Percentiles rank a stretch among this genome's conserved stretches.
Conservation (phyloP, 305 asterid genomes). For the Fraxinus platypoda region DNA sequence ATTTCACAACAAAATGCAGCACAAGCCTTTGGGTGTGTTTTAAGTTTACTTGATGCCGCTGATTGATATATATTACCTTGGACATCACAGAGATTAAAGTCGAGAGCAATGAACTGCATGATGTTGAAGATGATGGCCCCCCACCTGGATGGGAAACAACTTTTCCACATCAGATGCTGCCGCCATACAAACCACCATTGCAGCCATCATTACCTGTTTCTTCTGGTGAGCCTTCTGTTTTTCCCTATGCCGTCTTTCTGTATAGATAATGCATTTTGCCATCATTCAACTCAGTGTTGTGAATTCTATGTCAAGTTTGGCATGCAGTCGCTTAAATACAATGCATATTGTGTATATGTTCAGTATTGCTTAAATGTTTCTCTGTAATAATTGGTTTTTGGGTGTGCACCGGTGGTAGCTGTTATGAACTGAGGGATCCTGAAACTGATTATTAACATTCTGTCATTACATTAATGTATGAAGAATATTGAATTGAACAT, state of each 20-base stretch:
- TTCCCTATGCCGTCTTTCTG: background rate
- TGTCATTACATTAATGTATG: background rate
- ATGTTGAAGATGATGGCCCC: slow-evolving; percentile 57
- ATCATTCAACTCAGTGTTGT: background rate
- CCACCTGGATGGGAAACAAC: slow-evolving; percentile 74
- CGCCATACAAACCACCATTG: slow-evolving; percentile 35
- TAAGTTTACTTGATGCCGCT: slow-evolving; percentile 15
- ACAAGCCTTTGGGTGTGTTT: background rate
- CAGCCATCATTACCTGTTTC: slow-evolving; percentile 35
- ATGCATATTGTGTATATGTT: background rate
- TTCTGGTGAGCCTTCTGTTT: slow-evolving; percentile 40
- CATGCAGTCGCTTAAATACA: background rate
- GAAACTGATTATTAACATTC: background rate
- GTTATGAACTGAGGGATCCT: background rate
- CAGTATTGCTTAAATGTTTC: background rate
- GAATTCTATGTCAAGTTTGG: background rate
- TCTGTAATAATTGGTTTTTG: background rate
- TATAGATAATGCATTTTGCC: background rate
- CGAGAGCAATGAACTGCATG: slow-evolving; percentile 40
- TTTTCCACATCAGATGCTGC: slow-evolving; percentile 37
- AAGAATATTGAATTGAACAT: background rate
- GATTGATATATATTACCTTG: slow-evolving; percentile 22
- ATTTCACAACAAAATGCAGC: background rate
- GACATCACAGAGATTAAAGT: slow-evolving; percentile 40
- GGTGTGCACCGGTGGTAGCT: background rate